Conservation (phyloP, 1,284 basidiomycete species). For the Papiliotrema nemorosa region DNA sequence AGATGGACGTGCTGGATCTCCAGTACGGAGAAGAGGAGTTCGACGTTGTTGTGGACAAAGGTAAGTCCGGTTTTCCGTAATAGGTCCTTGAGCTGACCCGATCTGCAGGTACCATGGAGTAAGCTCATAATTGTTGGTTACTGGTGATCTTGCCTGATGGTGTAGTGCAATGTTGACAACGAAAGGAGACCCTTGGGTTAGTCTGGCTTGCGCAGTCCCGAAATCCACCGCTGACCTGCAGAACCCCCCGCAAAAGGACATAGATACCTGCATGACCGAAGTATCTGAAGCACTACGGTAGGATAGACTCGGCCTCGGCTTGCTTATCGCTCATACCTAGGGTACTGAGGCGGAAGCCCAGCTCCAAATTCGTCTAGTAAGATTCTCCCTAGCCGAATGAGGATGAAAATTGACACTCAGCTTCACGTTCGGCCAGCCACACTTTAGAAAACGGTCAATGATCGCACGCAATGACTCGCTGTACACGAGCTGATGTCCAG, state of each 20-base stretch:
- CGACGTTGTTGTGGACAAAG: constrained; percentile 88
- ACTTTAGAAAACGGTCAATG: constrained; percentile 78
- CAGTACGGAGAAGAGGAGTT: constrained; percentile 65
- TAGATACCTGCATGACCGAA: constrained; percentile 73
- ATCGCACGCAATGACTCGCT: constrained; percentile 32
- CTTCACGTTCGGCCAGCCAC: constrained; percentile 86
- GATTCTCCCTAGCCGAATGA: too few species aligned
- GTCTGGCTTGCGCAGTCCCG: constrained; percentile 19
- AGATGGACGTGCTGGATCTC: constrained; percentile 80
- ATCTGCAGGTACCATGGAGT: constrained; percentile 73
- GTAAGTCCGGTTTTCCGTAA: constrained; percentile 41
- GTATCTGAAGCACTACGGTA: constrained; percentile 76
- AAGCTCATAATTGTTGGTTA: constrained; percentile 2
- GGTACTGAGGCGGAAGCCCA: constrained; percentile 58
- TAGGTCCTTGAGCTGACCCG: background rate
- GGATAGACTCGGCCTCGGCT: constrained; percentile 13
- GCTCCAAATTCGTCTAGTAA: constrained; percentile 68
- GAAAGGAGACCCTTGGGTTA: constrained; percentile 83
- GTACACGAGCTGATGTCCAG: constrained; percentile 8
- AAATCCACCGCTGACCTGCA: constrained; percentile 38
- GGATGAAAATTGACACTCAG: too few species aligned
- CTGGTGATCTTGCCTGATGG: background rate
- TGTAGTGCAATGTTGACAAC: constrained; percentile 76
- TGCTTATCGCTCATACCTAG: constrained; percentile 45
- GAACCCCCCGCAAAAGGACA: constrained; percentile 75